phyloP scores from a whole-genome alignment of 495 filamentous ascomycete species.

The Penicillium pancosmium region DNA sequence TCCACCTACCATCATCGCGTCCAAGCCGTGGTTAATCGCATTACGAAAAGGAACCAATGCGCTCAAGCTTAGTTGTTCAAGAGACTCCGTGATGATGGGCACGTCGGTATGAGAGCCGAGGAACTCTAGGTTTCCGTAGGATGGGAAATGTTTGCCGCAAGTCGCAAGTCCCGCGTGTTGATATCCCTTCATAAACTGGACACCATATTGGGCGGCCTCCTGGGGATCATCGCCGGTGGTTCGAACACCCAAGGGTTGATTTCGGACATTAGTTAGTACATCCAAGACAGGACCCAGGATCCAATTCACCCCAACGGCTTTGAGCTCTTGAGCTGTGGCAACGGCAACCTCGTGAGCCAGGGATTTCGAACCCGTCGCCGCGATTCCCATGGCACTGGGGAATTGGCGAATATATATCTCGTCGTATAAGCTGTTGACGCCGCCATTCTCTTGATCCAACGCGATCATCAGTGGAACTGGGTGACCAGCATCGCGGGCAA shows the following conservation, averaged over 20 bases:
- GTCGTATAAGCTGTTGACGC: constrained; percentile 91
- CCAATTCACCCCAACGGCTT: constrained; percentile 85
- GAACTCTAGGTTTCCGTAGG: constrained; percentile 91
- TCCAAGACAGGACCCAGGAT: constrained; percentile 90
- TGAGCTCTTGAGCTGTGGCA: constrained; percentile 84
- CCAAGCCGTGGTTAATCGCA: constrained; percentile 78
- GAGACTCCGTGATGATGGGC: constrained; percentile 86
- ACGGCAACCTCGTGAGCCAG: constrained; percentile 81
- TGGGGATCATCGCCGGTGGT: constrained; percentile 86
- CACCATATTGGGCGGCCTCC: constrained; percentile 84
- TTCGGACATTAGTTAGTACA: constrained; percentile 83
- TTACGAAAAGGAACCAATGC: constrained; percentile 86
- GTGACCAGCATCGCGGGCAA: constrained; percentile 84
- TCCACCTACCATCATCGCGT: constrained; percentile 92
- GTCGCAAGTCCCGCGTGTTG: constrained; percentile 82
- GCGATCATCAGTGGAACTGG: constrained; percentile 82
- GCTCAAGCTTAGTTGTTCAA: constrained; percentile 82
- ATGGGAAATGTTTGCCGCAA: constrained; percentile 91
- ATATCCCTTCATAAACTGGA: constrained; percentile 86
- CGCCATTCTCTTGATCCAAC: constrained; percentile 91
- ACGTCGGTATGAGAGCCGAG: constrained; percentile 83
- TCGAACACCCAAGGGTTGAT: constrained; percentile 83
- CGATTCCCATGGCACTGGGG: constrained; percentile 87
- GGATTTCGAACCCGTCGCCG: constrained; percentile 77
- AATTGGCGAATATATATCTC: constrained; percentile 90